Base-by-base conservation (phyloP, 2,329 filamentous ascomycete species). In the Cordyceps fumosorosea region DNA sequence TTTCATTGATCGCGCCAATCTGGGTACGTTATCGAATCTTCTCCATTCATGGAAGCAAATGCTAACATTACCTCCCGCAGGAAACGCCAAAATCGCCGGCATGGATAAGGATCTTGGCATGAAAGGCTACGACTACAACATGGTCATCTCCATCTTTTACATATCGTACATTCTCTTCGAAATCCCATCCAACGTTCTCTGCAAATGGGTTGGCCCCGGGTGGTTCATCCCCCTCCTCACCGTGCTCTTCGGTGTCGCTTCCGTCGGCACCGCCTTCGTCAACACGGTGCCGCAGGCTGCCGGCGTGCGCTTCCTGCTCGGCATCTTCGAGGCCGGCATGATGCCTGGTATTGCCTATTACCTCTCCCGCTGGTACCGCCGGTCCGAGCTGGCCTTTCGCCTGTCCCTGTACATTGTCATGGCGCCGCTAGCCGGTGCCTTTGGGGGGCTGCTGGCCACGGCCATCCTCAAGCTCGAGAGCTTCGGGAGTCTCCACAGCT, bases 341-440 rank as follows among this genome's bases (percentile, higher is more conserved):
- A 73, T 91, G 60, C 89, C 89, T 0, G 88, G 89, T 0, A 89
- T 90, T 47, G 87, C 87, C 0, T 91, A 90, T 72, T 91, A 90
- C 67, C 75, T 90, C 22, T 87, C 83, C 0, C 78, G 88, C 57
- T 91, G 88, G 88, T 91, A 90, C 66, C 78, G 86, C n/a, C 78
- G 85, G 37, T 81, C 81, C 56, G 88, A 91, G 72, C 75, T 91
- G 6, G 81, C 84, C 0, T 89, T 89, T 71, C 81, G 88, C 0
- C 75, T 90, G 0, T 83, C 85, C 0, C 75, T 90, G 2, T 90
- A 89, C 73, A 84, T 90, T 60, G 85, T 89, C 62, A 88, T 86
- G 81, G 84, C 87, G 0, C 87, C 87, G 0, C 76, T 91, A 0
- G 87, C 88, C 0, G 88, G 88, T 3, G 87, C 87, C 0, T 90